These are phyloP conservation scores for Cercospora zeae-maydis DNA, from an alignment of 2,329 filamentous ascomycete genomes.

Conservation along the genomic window DNA sequence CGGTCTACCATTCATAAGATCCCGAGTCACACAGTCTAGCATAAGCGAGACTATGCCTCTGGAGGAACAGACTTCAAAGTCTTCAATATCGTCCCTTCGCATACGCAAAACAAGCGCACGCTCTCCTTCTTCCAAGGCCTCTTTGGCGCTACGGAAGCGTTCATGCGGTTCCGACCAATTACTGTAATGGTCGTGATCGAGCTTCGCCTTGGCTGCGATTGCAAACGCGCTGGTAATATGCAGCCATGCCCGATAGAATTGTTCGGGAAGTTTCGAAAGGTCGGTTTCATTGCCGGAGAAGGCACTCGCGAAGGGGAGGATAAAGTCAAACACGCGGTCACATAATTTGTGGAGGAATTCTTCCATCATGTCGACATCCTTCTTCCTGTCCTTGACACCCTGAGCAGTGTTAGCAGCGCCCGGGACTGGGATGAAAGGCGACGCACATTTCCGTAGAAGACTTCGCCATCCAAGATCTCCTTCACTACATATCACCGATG, in stretches of 20 bases:
- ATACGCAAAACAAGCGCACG: slow-evolving; percentile 1
- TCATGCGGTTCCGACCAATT: neutral
- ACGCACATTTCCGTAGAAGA: slow-evolving; percentile 2
- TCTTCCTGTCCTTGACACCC: neutral
- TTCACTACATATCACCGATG: neutral
- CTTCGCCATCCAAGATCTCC: neutral
- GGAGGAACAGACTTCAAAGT: slow-evolving; percentile 15
- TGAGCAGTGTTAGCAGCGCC: neutral
- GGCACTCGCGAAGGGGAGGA: slow-evolving; percentile 4
- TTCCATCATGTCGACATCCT: neutral
- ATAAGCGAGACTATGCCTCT: slow-evolving; percentile 15
- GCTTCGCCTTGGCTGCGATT: neutral
- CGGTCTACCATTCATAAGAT: slow-evolving; percentile 6
- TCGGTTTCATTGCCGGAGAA: slow-evolving; percentile 4
- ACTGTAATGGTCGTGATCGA: neutral
- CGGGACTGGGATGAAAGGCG: neutral
- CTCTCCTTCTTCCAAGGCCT: slow-evolving; percentile 8
- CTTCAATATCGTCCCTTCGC: slow-evolving; percentile 6
- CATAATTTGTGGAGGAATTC: slow-evolving; percentile 3
- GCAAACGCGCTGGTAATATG: slow-evolving; percentile 13
- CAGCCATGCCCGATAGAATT: slow-evolving; percentile 17
- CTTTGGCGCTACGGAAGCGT: neutral
- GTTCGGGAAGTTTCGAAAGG: neutral
- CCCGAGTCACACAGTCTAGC: slow-evolving; percentile 12
- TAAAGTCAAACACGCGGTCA: slow-evolving; percentile 3